These are phyloP conservation scores for Aphanomyces cochlioides DNA, from an alignment of 352 stramenopile genomes.

Conservation along the genomic window DNA sequence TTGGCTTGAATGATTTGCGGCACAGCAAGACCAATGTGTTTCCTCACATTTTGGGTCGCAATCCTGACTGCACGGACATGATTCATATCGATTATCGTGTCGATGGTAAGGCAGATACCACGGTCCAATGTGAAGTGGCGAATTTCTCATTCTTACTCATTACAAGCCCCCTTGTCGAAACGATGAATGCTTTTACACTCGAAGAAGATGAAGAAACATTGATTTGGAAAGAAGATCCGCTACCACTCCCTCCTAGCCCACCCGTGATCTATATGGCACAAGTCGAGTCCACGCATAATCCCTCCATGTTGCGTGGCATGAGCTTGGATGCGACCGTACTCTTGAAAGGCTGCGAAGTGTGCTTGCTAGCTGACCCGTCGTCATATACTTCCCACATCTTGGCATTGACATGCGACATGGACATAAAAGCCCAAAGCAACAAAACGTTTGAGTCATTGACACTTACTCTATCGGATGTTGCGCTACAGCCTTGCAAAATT, in stretches of 20 bases:
- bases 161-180: conserved; percentile 65
- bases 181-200: conserved; percentile 55
- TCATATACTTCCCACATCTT: conserved; percentile 71
- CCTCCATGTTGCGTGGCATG: conserved; percentile 56
- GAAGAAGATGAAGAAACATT: conserved; percentile 59
- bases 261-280: conserved; percentile 52
- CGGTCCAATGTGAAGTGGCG: conserved; percentile 50
- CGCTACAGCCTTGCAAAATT: conserved; percentile 69
- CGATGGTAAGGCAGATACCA: conserved; percentile 49
- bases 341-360: conserved; percentile 64
- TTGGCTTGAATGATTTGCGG: conserved; percentile 68
- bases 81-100: conserved; percentile 50
- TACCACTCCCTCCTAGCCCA: conserved; percentile 49
- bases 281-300: conserved; percentile 61
- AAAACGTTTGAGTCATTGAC: conserved; percentile 62
- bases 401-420: conserved; percentile 74
- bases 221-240: conserved; percentile 37
- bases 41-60: conserved; percentile 66
- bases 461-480: conserved; percentile 73
- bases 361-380: conserved; percentile 68
- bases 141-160: conserved; percentile 69
- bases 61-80: conserved; percentile 55
- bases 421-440: conserved; percentile 58
- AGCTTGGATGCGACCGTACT: conserved; percentile 49
- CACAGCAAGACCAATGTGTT: conserved; percentile 66